phyloP scores from a whole-genome alignment of 1,284 basidiomycete genomes.

The Sphagnurus paluster region DNA sequence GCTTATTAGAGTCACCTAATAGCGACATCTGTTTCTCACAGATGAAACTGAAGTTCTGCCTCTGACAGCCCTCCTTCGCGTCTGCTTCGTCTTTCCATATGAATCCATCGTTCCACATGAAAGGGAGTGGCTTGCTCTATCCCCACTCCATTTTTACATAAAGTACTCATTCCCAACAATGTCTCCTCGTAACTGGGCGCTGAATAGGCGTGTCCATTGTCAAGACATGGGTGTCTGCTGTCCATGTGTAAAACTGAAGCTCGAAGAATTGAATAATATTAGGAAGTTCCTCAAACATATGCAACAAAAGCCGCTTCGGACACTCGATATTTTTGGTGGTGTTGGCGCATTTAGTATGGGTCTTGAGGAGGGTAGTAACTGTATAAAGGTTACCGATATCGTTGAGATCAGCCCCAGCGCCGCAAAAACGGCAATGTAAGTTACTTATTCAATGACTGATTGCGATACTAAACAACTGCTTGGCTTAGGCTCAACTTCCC shows the following conservation, averaged over 20 bases:
- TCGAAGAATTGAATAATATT: constrained; percentile 28
- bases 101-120: constrained; percentile 29
- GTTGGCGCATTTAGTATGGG: constrained; percentile 63
- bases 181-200: constrained; percentile 40
- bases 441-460: constrained; percentile 4
- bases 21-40: constrained; percentile 61
- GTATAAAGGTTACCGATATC: constrained; percentile 59
- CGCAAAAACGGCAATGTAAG: constrained; percentile 60
- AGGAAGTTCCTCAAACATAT: constrained; percentile 31
- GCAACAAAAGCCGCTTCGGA: constrained; percentile 36
- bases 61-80: constrained; percentile 41
- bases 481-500: constrained; percentile 44
- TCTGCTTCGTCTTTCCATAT: constrained; percentile 48
- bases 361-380: constrained; percentile 48
- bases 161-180: constrained; percentile 47
- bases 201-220: constrained; percentile 26
- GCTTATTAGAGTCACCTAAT: constrained; percentile 2
- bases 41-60: constrained; percentile 36
- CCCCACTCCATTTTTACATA: constrained; percentile 58
- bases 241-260: constrained; percentile 40
- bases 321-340: constrained; percentile 68
- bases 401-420: constrained; percentile 72
- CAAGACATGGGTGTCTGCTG: constrained; percentile 45
- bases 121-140: constrained; percentile 49
- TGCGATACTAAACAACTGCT: neutral